Evolutionary conservation across 495 filamentous ascomycete species (phyloP), one percentile per base, ranked within the genome.

Genomic region (Neurospora sp.): DNA sequence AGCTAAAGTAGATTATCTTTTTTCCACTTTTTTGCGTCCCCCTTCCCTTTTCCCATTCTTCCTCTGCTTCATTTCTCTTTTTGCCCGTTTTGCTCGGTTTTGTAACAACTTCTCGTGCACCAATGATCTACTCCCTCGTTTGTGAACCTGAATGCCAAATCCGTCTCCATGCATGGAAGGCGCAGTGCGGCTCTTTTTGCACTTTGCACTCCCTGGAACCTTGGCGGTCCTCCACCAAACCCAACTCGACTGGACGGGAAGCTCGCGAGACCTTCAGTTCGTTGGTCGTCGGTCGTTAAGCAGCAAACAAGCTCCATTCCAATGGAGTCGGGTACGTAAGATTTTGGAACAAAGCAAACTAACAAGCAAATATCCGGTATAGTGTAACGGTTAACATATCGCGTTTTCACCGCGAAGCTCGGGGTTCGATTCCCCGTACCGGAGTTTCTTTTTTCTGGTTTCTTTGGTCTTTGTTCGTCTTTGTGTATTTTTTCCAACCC

Each of bases 361-460:
- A 35, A 18, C 7, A 66, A 66, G 12, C 3, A 4, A 35, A 1
- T 18, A 16, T 62, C 54, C 54, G 54, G 54, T 62, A 62, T 62
- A 62, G 54, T 62, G 54, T 62, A 62, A 62, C 54, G 70, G 37
- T 71, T 31, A 71, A 71, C 79, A 81, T 81, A 79, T 77, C 76
- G 77, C 80, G 79, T 80, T 81, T 81, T 81, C 80, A 81, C 79
- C 80, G 79, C 78, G 79, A 78, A 77, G 80, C 80, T 78, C 80
- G 80, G 80, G 80, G 80, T 81, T 81, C 80, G 80, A 81, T 81
- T 81, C 80, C 80, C 80, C 80, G 80, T 79, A 79, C 74, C 80
- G 80, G 80, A 81, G 80, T 72, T 59, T 39, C 42, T 75, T 72
- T 62, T 35, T 35, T 14, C 0, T 0, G 1, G 1, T 27, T 59